Evolutionary conservation across 2,329 filamentous ascomycete species (phyloP), one percentile per base, ranked within the genome.

Genomic region (Neonectria magnoliae): DNA sequence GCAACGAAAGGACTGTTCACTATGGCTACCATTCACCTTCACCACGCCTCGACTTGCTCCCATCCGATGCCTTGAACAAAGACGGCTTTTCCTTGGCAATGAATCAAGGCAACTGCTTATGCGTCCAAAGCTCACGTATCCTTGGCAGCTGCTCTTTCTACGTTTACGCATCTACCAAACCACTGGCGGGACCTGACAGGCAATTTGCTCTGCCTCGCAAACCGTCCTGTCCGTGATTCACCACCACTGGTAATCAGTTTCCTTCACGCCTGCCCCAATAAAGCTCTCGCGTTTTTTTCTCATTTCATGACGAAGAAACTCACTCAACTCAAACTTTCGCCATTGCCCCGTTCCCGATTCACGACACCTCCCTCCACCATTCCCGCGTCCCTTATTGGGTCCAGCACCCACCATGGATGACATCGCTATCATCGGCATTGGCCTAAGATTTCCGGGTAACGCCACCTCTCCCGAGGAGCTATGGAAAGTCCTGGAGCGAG

Each of bases 341-440:
- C 38, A 8, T 42, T 11, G 13, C 11, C 38, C 38, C n/a, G 11
- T n/a, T 11, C 18, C 38, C 3, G 8, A 42, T 18, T 42, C 38
- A n/a, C 9, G 22, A 29, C 13, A 36, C 10, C 4, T 25, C 27
- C 10, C 4, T 25, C 27, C n/a, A 31, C 27, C 27, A 27, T 27
- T 18, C 8, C 36, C 31, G n/a, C 47, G 5, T 18, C 41, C 16
- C 18, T 20, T 11, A 20, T 20, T 42, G 38, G 38, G 16, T 20
- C 38, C 16, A 52, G 18, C 47, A 14, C 41, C 7, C 22, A 56
- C 41, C 10, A 76, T 74, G 68, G 80, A 83, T n/a, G 83, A 84
- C 54, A 82, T 87, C 53, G 85, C 84, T 3, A 78, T 88, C 11
- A 76, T 87, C 33, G 85, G 85, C 16, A 77, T 87, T 61, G 82